Base-by-base conservation (phyloP, 208 protist species). In the Plasmodiophora brassicae region DNA sequence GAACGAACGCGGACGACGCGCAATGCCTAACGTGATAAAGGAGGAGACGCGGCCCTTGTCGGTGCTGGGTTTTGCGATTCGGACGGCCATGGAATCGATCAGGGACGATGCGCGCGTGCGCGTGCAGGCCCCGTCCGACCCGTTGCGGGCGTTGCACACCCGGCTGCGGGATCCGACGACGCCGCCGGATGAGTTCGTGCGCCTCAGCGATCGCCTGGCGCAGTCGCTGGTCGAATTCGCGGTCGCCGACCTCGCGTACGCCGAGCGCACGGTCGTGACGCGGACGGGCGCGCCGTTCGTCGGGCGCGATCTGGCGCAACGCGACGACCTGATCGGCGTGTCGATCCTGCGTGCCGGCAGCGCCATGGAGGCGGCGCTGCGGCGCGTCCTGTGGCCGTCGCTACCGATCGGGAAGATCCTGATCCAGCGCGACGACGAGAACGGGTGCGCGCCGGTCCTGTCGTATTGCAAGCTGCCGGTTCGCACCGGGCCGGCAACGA, bases 381-480 rank as follows among this genome's bases (percentile, higher is more conserved):
- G 92, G 0, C n/a, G n/a, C n/a, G 71, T 22, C 0, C 45, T 90
- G 41, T 32, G 32, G 45, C 60, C 45, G 32, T 0, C 14, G 0
- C 93, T 98, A 5, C 94, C 96, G 54, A 98, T 98, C 78, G 98
- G 98, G 84, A 99, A 99, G 91, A 98, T 99, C 53, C 93, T 99
- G 44, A 97, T 99, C 71, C 97, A 99, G 94, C 94, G 97, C 50
- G 93, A 98, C 87, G 97, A 99, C 93, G 60, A 86, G 28, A 97
- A 93, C 44, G 93, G 90, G 0, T 89, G 96, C 20, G n/a, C n/a
- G n/a, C 96, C 96, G 1, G 8, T 92, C 90, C 95, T 95, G 39
- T 96, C 94, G 91, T 98, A 98, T 90, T 94, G 93, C 43, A 98
- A 98, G 92, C 90, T 99, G 88, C 97, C 97, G 8, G n/a, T n/a